A percentile compares a stretch with the other conserved stretches of the same genome.
phyloP scores from a whole-genome alignment of 441 rosid genomes.

The Pelargonium myrrhifolium region DNA sequence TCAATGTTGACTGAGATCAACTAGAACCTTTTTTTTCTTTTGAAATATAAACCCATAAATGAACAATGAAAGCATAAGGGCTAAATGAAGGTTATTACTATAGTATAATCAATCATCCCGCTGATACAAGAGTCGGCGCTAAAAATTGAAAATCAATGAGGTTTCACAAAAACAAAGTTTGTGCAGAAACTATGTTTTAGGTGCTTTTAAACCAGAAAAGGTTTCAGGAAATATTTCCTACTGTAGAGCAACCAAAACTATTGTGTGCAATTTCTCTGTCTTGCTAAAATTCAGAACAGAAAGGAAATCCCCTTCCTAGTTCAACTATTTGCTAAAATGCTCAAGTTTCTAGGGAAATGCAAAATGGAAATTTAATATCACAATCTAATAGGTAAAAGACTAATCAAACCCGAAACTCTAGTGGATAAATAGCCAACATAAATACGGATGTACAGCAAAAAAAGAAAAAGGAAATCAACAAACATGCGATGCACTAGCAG shows the following conservation, averaged over 20 bases:
- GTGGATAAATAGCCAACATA: too few relatives aligned
- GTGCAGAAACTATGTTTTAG: neutral
- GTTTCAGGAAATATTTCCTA: neutral
- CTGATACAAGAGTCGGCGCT: too few relatives aligned
- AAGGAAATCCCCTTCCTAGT: neutral
- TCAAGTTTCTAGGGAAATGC: too few relatives aligned
- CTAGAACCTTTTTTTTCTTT: neutral
- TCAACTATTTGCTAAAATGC: too few relatives aligned
- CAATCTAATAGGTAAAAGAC: too few relatives aligned
- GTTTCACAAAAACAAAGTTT: neutral
- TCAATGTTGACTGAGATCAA: neutral
- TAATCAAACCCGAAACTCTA: too few relatives aligned
- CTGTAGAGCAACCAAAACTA: neutral
- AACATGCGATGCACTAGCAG: too few relatives aligned
- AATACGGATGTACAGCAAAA: too few relatives aligned
- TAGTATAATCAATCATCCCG: neutral
- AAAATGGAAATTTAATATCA: too few relatives aligned
- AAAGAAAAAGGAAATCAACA: too few relatives aligned
- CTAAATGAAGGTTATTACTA: neutral
- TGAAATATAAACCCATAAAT: neutral
- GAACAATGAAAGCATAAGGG: neutral
- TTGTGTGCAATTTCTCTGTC: neutral
- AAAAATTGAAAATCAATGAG: too few relatives aligned
- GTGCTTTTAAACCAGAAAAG: neutral
- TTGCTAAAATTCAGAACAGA: neutral